Percentiles rank a stretch among this genome's conserved stretches.
Conservation (phyloP, 2,329 filamentous ascomycete species). For the Didymella glomerata region DNA sequence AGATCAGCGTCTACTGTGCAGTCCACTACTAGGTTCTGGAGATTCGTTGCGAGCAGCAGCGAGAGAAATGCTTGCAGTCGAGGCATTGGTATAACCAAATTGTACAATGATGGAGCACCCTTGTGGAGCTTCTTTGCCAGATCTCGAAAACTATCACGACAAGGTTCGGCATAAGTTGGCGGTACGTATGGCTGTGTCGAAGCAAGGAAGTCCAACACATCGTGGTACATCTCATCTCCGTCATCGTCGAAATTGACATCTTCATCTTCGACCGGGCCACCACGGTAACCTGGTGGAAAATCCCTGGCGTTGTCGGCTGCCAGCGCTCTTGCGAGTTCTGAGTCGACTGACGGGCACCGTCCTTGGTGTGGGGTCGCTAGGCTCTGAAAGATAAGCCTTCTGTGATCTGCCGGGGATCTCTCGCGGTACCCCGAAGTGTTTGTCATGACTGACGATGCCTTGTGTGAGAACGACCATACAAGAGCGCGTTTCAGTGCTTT, state of each 20-base stretch:
- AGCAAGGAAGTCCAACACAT: constrained; percentile 1
- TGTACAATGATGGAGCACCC: not conserved
- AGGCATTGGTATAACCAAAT: not conserved
- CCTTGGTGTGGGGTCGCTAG: not conserved
- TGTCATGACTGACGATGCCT: not conserved
- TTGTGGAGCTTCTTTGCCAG: not conserved
- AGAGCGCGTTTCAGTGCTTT: not conserved
- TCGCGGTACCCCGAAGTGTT: not conserved
- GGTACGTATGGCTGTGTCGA: not conserved
- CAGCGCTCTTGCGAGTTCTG: not conserved
- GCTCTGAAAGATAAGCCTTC: constrained; percentile 3
- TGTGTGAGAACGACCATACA: not conserved
- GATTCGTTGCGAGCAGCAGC: not conserved
- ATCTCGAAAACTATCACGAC: not conserved
- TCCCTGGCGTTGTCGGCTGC: not conserved
- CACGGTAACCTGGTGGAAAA: not conserved
- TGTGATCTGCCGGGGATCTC: constrained; percentile 1
- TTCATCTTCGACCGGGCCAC: not conserved
- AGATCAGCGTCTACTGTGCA: not conserved
- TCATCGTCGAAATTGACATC: not conserved
- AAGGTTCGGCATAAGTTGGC: not conserved
- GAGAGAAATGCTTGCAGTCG: constrained; percentile 1
- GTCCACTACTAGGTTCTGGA: not conserved
- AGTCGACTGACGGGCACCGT: not conserved
- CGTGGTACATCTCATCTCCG: constrained; percentile 8